Evolutionary conservation across 106 monocot species (phyloP).

Genomic region (Xerophyta viscosa): DNA sequence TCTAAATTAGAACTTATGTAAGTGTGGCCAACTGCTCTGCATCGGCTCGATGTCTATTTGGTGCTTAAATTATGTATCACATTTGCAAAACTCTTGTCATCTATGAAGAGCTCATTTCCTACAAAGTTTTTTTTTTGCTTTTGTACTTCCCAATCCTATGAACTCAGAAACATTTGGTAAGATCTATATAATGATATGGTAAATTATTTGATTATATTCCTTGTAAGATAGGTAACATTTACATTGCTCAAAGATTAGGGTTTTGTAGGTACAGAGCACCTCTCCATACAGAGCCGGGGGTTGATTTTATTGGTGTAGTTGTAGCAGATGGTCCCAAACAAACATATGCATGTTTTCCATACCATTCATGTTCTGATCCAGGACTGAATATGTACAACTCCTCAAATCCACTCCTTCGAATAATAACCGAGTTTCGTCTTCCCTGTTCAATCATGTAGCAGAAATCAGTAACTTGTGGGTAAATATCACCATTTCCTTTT

Average conservation of each 20-base stretch:
- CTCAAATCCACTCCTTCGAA: constrained; percentile 46
- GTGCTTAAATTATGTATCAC: no score
- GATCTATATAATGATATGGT: no score
- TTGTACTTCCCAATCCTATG: no score
- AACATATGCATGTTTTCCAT: constrained; percentile 51
- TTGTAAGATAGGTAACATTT: neutral
- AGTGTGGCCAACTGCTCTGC: no score
- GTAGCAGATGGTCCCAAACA: constrained; percentile 40
- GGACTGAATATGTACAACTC: constrained; percentile 53
- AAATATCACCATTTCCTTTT: no score
- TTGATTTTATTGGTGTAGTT: constrained; percentile 21
- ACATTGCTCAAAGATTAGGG: constrained; percentile 48
- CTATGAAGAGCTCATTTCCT: no score
- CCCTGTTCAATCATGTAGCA: constrained; percentile 32
- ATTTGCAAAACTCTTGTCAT: no score
- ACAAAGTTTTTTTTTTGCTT: no score
- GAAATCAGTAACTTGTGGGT: no score
- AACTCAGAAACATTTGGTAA: no score
- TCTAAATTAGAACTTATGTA: neutral
- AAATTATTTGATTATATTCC: no score
- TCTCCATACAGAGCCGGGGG: constrained; percentile 42
- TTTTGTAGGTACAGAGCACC: constrained; percentile 51
- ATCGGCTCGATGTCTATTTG: no score
- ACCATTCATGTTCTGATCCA: constrained; percentile 54
- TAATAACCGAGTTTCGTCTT: constrained; percentile 39